Conservation (phyloP, 1,284 basidiomycete genomes). For the Butyriboletus appendiculatus region DNA sequence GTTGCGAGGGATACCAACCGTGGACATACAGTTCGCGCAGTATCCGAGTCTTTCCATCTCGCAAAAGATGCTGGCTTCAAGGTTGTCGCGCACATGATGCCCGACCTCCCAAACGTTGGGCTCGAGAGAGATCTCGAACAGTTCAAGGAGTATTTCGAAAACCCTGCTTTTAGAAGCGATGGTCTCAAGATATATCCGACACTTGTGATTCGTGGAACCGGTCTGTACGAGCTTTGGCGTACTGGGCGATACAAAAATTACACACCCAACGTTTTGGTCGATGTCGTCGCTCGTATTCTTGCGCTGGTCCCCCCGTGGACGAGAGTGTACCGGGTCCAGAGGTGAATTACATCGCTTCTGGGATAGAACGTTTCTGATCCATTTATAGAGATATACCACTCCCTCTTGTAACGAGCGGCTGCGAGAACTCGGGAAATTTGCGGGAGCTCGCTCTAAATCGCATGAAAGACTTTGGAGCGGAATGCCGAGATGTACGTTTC, state of each 20-base stretch:
- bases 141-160: slow-evolving; percentile 99
- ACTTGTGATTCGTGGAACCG: slow-evolving; percentile 96
- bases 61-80: slow-evolving; percentile 99
- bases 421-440: slow-evolving; percentile 97
- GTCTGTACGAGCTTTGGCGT: slow-evolving; percentile 95
- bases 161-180: slow-evolving; percentile 96
- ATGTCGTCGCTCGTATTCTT: slow-evolving; percentile 94
- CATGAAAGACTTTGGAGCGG: slow-evolving; percentile 99
- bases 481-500: slow-evolving; percentile 96
- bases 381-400: slow-evolving; percentile 86
- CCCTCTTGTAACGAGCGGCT: slow-evolving; percentile 93
- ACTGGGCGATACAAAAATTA: slow-evolving; percentile 99
- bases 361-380: slow-evolving; percentile 2
- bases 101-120: slow-evolving; percentile 96
- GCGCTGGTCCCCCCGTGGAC: slow-evolving; percentile 99
- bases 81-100: slow-evolving; percentile 99
- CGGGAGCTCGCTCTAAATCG: slow-evolving; percentile 95
- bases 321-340: slow-evolving; percentile 95
- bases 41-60: slow-evolving; percentile 97
- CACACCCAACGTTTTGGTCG: slow-evolving; percentile 96
- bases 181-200: slow-evolving; percentile 99
- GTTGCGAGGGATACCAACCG: slow-evolving; percentile 98
- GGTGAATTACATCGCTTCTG: slow-evolving; percentile 44
- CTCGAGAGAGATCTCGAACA: slow-evolving; percentile 97
- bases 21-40: slow-evolving; percentile 96